These are phyloP conservation scores for Chlamydomonas sp. DNA, from an alignment of 139 green algal species.

Conservation along the genomic window DNA sequence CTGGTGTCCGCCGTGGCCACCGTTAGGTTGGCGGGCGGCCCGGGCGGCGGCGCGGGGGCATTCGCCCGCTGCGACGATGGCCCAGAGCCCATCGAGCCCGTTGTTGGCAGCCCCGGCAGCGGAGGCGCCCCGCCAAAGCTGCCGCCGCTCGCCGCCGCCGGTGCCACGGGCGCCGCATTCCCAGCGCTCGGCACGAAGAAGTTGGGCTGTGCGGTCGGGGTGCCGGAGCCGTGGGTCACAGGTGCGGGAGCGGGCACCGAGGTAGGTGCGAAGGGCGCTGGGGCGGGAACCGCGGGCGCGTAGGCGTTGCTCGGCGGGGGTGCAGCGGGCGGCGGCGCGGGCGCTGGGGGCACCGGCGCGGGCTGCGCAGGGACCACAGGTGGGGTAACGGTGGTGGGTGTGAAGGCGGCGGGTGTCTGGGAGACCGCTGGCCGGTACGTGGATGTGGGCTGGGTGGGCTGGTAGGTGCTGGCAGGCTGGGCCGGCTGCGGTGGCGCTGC, in stretches of 20 bases:
- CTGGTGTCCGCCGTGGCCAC: conserved; percentile 76
- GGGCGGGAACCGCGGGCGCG: not conserved
- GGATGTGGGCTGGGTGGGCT: not conserved
- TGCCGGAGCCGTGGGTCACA: not conserved
- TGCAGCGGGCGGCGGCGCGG: not conserved
- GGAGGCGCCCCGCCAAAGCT: conserved; percentile 14
- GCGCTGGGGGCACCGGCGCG: not conserved
- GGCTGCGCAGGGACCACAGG: conserved; percentile 34
- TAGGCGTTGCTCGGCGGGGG: not conserved
- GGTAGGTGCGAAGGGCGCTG: not conserved
- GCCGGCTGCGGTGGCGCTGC: not conserved
- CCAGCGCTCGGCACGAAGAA: conserved; percentile 31
- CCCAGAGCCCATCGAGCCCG: conserved; percentile 13
- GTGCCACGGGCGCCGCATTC: not conserved
- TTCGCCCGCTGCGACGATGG: conserved; percentile 33
- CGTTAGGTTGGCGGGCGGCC: conserved; percentile 80
- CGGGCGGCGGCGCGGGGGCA: conserved; percentile 62
- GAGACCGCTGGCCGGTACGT: conserved; percentile 17
- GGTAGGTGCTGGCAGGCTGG: not conserved
- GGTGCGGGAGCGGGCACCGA: not conserved
- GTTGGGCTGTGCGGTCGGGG: conserved; percentile 15
- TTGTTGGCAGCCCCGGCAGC: not conserved
- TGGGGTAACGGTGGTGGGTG: conserved; percentile 41
- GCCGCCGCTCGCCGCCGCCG: not conserved
- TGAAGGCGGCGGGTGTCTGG: conserved; percentile 40